Conservation (phyloP, 2,329 filamentous ascomycete genomes). For the Pezicula radicicola region DNA sequence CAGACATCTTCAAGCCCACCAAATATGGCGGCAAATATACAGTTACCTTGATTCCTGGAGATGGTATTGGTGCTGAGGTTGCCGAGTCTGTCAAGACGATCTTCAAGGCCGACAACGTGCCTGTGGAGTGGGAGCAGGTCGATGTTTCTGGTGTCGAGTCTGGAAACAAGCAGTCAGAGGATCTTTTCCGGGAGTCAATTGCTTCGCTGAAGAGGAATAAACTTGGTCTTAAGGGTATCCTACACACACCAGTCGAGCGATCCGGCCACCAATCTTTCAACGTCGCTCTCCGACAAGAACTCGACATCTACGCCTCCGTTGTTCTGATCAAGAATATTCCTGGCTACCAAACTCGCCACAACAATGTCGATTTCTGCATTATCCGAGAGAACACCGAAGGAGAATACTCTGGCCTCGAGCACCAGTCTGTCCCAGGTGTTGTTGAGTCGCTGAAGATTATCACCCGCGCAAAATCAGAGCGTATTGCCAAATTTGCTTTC, state of each 20-base stretch:
- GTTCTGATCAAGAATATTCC: conserved; percentile 99
- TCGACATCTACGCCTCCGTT: conserved; percentile 98
- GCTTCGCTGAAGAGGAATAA: conserved; percentile 97
- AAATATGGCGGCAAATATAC: conserved; percentile 97
- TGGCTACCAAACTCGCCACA: conserved; percentile 95
- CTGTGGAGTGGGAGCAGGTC: conserved; percentile 98
- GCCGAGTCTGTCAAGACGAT: conserved; percentile 98
- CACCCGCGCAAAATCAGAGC: conserved; percentile 97
- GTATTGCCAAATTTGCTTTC: conserved; percentile 98
- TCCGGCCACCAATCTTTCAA: conserved; percentile 99
- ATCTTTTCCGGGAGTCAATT: conserved; percentile 93
- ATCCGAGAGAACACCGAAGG: conserved; percentile 99
- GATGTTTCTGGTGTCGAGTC: conserved; percentile 90
- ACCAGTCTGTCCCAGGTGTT: conserved; percentile 93
- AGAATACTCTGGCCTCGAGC: conserved; percentile 98
- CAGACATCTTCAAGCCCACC: conserved; percentile 99
- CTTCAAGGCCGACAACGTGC: conserved; percentile 99
- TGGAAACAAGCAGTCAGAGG: conserved; percentile 82
- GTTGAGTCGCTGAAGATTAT: conserved; percentile 99
- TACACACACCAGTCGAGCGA: conserved; percentile 94
- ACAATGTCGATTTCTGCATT: conserved; percentile 96
- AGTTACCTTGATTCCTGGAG: conserved; percentile 95
- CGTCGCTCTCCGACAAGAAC: conserved; percentile 96
- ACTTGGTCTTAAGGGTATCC: conserved; percentile 96
- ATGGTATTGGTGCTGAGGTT: conserved; percentile 97